These are phyloP conservation scores for Camelina sativa DNA, from an alignment of 345 rosid species.

Conservation along the genomic window DNA sequence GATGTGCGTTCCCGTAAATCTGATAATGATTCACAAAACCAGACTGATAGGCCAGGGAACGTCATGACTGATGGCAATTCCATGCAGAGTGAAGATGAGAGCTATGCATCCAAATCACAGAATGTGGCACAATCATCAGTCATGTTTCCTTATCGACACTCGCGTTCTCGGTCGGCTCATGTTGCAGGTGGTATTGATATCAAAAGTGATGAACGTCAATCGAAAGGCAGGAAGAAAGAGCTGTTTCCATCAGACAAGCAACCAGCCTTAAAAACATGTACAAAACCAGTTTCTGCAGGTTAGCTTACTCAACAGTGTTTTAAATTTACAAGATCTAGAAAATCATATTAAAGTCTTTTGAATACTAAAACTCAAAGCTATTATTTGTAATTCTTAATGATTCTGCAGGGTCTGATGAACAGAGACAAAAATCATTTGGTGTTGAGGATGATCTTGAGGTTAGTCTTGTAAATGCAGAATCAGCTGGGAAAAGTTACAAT, in stretches of 20 bases:
- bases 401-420: constrained; percentile 57
- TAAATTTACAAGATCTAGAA: not conserved
- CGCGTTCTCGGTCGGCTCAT: constrained; percentile 64
- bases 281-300: constrained; percentile 55
- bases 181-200: constrained; percentile 31
- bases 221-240: constrained; percentile 50
- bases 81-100: constrained; percentile 61
- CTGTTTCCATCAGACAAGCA: constrained; percentile 46
- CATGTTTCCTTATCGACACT: constrained; percentile 54
- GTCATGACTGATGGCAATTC: constrained; percentile 44
- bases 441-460: constrained; percentile 56
- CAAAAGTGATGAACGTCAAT: constrained; percentile 49
- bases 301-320: not conserved
- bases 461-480: constrained; percentile 46
- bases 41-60: constrained; percentile 36
- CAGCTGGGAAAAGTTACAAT: constrained; percentile 45
- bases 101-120: constrained; percentile 45
- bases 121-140: constrained; percentile 30
- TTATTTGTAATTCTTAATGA: not conserved
- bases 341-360: not conserved
- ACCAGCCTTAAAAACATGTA: constrained; percentile 47
- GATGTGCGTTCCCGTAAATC: constrained; percentile 71
- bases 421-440: constrained; percentile 49
- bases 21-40: constrained; percentile 49
- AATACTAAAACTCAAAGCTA: constrained; percentile 7